phyloP scores from a whole-genome alignment of 2,329 filamentous ascomycete genomes.

The Arthrobotrys conoides region DNA sequence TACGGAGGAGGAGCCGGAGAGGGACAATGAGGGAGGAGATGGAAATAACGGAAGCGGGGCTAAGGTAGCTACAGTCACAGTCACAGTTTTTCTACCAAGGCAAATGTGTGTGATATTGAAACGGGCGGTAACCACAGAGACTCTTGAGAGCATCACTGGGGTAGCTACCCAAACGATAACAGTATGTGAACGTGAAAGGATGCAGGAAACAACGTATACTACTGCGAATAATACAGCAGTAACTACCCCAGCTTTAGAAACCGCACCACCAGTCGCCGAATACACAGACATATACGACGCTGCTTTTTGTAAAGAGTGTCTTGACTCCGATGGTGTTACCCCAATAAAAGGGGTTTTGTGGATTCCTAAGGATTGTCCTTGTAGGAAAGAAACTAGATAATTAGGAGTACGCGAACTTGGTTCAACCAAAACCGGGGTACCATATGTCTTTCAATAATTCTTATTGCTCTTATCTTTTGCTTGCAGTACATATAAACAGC shows the following conservation, averaged over 20 bases:
- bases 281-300: background rate
- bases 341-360: background rate
- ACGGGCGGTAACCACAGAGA: background rate
- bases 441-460: too few species aligned
- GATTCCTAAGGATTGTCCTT: constrained; percentile 8
- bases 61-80: background rate
- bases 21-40: too few species aligned
- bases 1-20: background rate
- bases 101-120: background rate
- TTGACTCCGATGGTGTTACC: background rate
- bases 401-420: too few species aligned
- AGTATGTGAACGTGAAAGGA: background rate
- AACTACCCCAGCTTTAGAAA: background rate
- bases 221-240: background rate
- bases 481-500: too few species aligned
- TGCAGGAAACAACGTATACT: background rate
- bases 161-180: background rate
- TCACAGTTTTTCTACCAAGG: background rate
- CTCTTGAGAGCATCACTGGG: too few species aligned
- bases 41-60: too few species aligned
- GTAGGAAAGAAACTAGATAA: background rate
- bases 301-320: background rate
- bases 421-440: too few species aligned
- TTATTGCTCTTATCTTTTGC: too few species aligned
- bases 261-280: background rate